Evolutionary conservation across 2,329 filamentous ascomycete genomes (phyloP).

Genomic region (Sphaerulina musiva): DNA sequence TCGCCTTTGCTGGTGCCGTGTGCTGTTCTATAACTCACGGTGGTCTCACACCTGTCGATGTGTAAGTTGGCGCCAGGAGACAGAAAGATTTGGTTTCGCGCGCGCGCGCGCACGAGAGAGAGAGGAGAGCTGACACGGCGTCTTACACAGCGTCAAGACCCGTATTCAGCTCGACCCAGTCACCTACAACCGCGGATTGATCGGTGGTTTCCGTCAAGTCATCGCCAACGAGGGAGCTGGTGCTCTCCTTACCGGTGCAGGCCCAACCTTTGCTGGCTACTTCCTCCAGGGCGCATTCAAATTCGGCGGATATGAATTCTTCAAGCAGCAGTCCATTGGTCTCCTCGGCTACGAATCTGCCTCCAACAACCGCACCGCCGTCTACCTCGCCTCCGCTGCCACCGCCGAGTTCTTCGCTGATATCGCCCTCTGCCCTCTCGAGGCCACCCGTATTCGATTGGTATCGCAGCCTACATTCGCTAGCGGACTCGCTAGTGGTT

Average conservation of each 20-base stretch:
- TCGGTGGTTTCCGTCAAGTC: slow-evolving; percentile 82
- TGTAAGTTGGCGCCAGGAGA: slow-evolving; percentile 60
- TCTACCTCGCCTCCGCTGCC: slow-evolving; percentile 65
- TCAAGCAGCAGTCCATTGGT: slow-evolving; percentile 89
- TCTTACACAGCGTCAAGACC: slow-evolving; percentile 71
- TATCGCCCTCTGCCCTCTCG: slow-evolving; percentile 81
- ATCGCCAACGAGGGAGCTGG: slow-evolving; percentile 76
- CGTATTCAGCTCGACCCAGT: slow-evolving; percentile 86
- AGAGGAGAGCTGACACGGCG: slow-evolving; percentile 16
- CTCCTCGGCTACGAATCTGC: slow-evolving; percentile 69
- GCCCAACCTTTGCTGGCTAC: slow-evolving; percentile 81
- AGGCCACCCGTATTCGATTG: slow-evolving; percentile 89
- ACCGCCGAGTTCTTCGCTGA: slow-evolving; percentile 58
- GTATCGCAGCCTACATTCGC: slow-evolving; percentile 83
- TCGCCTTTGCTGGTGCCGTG: slow-evolving; percentile 93
- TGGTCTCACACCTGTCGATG: slow-evolving; percentile 94
- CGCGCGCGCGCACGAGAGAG: not conserved
- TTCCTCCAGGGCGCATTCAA: slow-evolving; percentile 92
- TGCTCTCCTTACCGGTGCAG: slow-evolving; percentile 77
- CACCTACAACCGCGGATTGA: slow-evolving; percentile 82
- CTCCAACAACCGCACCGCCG: slow-evolving; percentile 67
- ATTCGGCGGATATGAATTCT: slow-evolving; percentile 92
- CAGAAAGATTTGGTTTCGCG: not conserved
- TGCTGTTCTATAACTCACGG: slow-evolving; percentile 99
- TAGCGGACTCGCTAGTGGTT: slow-evolving; percentile 68